phyloP scores from a whole-genome alignment of 768 basidiomycete genomes.

The Boletus subparvulus region DNA sequence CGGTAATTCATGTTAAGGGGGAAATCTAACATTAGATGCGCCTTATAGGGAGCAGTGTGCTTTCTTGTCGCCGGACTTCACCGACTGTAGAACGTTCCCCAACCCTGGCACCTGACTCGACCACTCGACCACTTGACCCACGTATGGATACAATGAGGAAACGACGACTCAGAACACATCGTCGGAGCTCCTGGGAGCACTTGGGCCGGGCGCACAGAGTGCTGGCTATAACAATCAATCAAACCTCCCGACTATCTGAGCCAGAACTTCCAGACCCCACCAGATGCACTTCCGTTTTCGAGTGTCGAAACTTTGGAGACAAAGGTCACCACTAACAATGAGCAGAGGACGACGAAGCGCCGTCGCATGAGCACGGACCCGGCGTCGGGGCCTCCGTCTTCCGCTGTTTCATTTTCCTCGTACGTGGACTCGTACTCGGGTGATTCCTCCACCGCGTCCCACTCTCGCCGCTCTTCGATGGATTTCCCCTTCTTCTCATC shows the following conservation, averaged over 20 bases:
- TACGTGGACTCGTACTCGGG: constrained; percentile 58
- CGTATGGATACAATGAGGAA: constrained; percentile 53
- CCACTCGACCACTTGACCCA: constrained; percentile 64
- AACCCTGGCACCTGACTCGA: constrained; percentile 68
- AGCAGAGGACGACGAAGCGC: constrained; percentile 56
- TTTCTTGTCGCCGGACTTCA: constrained; percentile 59
- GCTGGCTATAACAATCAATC: constrained; percentile 27
- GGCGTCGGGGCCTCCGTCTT: constrained; percentile 52
- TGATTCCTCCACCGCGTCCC: constrained; percentile 50
- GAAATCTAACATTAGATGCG: constrained; percentile 51
- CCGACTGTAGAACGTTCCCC: constrained; percentile 61
- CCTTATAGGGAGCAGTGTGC: constrained; percentile 57
- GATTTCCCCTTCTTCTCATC: constrained; percentile 62
- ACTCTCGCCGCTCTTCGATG: constrained; percentile 62
- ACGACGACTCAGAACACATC: constrained; percentile 36
- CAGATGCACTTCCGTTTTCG: constrained; percentile 56
- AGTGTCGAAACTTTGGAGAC: constrained; percentile 47
- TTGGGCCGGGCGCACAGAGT: constrained; percentile 35
- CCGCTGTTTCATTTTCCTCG: constrained; percentile 62
- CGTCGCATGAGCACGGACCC: constrained; percentile 67
- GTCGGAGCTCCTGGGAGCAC: constrained; percentile 53
- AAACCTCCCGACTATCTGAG: constrained; percentile 59
- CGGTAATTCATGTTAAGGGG: constrained; percentile 11
- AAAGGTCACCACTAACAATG: constrained; percentile 30
- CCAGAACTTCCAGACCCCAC: constrained; percentile 46